Evolutionary conservation across 495 filamentous ascomycete genomes (phyloP), one percentile per base, ranked within the genome.

Genomic region (Aspergillus baeticus): DNA sequence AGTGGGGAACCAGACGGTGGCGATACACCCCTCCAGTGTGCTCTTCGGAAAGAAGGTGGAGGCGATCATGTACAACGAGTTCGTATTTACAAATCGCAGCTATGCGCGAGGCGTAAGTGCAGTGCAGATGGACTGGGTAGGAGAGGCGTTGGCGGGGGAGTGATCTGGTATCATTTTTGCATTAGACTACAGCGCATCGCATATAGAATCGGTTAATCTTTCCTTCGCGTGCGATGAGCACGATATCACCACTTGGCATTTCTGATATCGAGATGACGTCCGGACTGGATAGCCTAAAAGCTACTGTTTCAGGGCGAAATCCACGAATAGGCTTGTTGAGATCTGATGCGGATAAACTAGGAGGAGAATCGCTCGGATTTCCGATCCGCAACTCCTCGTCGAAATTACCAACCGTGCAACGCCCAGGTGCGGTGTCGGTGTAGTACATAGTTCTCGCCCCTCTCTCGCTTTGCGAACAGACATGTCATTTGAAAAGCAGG

Each of bases 1-100:
- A 0, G 74, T 89, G 3, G 92, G 91, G 2, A 91, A 91, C 57
- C 90, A 97, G 52, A 83, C 82, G 0, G 90, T 99, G 8, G 84
- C 89, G 0, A 89, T 99, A 22, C 95, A 99, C 66, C 95, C 95
- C 0, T 86, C 85, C 0, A 96, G 90, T 64, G 87, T 89, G 2
- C 66, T 99, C 5, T 90, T 90, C 64, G 90, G 93, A 8, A 84
- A 86, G 71, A 96, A 93, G 71, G 81, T 87, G 53, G 93, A 97
- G 77, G 93, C 91, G 0, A 94, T 99, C 61, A 86, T 98, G 85
- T 99, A 93, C 63, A 83, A 92, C 60, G 92, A 99, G 69, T 92
- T 94, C 70, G 92, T 99, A 2, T 98, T 89, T 67, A 99, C 95
- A 7, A 89, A 87, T 48, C 90, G 87, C 67, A 92, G 87, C 62